Percentiles rank a stretch among this genome's conserved stretches.
Conservation (phyloP, 345 rosid genomes). For the Cardamine chenopodiifolia region DNA sequence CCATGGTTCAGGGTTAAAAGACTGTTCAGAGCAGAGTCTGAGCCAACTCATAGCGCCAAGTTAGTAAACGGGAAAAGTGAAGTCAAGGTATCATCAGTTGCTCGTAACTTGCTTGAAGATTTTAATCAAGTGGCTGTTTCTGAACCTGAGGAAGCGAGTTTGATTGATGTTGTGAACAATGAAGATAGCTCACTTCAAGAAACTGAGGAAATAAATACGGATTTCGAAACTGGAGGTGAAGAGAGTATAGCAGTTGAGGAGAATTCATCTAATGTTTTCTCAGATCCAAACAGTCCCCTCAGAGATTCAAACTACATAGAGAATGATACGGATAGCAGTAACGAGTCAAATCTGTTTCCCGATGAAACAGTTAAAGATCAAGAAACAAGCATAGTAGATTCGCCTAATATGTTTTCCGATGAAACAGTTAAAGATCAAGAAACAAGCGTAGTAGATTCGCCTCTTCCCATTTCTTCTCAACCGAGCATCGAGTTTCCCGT, state of each 20-base stretch:
- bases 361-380: conserved; percentile 53
- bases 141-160: conserved; percentile 43
- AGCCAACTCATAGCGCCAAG: conserved; percentile 55
- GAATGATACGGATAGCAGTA: conserved; percentile 64
- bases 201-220: conserved; percentile 39
- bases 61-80: conserved; percentile 28
- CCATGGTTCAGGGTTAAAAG: conserved; percentile 73
- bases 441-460: conserved; percentile 44
- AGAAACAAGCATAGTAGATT: conserved; percentile 43
- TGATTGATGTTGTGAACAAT: conserved; percentile 16
- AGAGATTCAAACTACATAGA: conserved; percentile 58
- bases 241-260: conserved; percentile 64
- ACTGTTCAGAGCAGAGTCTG: conserved; percentile 76
- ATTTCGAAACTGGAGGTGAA: conserved; percentile 43
- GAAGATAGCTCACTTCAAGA: conserved; percentile 26
- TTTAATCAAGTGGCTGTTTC: conserved; percentile 62
- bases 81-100: conserved; percentile 50
- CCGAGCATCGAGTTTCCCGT: conserved; percentile 42
- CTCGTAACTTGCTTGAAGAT: conserved; percentile 73
- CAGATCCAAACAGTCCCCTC: conserved; percentile 60
- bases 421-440: conserved; percentile 50
- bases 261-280: conserved; percentile 51
- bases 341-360: conserved; percentile 54
- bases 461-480: conserved; percentile 60
- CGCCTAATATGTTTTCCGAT: conserved; percentile 45